Evolutionary conservation across 495 filamentous ascomycete genomes (phyloP).

Genomic region (Aspergillus cristatus): DNA sequence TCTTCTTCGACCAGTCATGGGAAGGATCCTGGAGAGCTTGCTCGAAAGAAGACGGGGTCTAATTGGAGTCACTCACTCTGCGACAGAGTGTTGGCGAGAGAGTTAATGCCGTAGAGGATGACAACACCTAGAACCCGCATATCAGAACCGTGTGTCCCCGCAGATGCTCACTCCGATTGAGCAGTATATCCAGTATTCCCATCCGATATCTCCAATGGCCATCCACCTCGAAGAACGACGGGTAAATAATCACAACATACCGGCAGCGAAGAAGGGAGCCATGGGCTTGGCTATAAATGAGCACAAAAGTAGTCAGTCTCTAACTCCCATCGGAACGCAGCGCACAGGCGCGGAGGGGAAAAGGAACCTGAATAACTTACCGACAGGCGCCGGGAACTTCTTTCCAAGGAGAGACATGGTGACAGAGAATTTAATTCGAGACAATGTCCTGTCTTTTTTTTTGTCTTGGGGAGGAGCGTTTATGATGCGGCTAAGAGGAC

Average conservation of each 20-base stretch:
- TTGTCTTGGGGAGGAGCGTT: slow-evolving; percentile 18
- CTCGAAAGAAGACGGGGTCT: not conserved
- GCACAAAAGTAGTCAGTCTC: slow-evolving; percentile 22
- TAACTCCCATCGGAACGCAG: not conserved
- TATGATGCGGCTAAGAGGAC: slow-evolving; percentile 23
- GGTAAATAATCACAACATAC: slow-evolving; percentile 50
- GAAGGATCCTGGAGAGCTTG: too few relatives aligned
- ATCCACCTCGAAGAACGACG: not conserved
- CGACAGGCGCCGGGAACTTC: slow-evolving; percentile 82
- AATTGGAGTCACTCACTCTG: slow-evolving; percentile 49
- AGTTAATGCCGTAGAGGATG: slow-evolving; percentile 82
- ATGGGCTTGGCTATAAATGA: slow-evolving; percentile 65
- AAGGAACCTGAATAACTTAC: slow-evolving; percentile 49
- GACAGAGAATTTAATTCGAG: slow-evolving; percentile 16
- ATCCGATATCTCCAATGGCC: not conserved
- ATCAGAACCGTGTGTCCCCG: slow-evolving; percentile 21
- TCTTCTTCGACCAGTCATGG: too few relatives aligned
- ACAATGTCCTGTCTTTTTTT: slow-evolving; percentile 6
- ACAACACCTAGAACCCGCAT: slow-evolving; percentile 52
- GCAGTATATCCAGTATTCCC: not conserved
- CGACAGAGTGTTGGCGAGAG: slow-evolving; percentile 58
- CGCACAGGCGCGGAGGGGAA: slow-evolving; percentile 1
- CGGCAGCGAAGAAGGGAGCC: slow-evolving; percentile 87
- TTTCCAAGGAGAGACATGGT: slow-evolving; percentile 79
- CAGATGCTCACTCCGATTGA: not conserved